phyloP scores from a whole-genome alignment of 2,329 filamentous ascomycete species.

The Arthrinium puccinioides region DNA sequence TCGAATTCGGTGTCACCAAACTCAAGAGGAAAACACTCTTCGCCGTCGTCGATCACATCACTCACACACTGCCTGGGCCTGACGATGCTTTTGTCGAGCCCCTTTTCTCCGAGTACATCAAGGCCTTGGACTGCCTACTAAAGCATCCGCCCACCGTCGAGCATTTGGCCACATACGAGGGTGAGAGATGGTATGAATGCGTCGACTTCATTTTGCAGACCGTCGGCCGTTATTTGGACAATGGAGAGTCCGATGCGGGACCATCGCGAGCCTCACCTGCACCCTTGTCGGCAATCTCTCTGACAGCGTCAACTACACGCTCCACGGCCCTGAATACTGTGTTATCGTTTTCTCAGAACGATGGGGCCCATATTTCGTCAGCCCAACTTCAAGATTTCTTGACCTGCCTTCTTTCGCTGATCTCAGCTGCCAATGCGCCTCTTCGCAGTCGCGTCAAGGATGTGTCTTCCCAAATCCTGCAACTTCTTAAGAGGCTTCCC shows the following conservation, averaged over 20 bases:
- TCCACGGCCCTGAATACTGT: constrained; percentile 17
- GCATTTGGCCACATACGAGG: constrained; percentile 52
- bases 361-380: constrained; percentile 19
- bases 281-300: constrained; percentile 20
- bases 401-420: constrained; percentile 57
- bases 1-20: constrained; percentile 60
- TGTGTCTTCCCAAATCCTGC: constrained; percentile 49
- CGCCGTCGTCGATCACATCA: constrained; percentile 74
- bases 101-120: constrained; percentile 71
- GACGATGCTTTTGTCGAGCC: constrained; percentile 60
- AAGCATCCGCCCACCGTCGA: constrained; percentile 72
- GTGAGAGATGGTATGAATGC: constrained; percentile 59
- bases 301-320: constrained; percentile 21
- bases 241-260: constrained; percentile 26
- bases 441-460: constrained; percentile 46
- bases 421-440: constrained; percentile 61
- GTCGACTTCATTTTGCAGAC: constrained; percentile 63
- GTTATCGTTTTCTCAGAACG: constrained; percentile 11
- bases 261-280: constrained; percentile 39
- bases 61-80: constrained; percentile 58
- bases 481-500: constrained; percentile 53
- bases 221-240: constrained; percentile 46
- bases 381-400: constrained; percentile 47
- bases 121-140: constrained; percentile 63
- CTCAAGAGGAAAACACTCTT: constrained; percentile 73